Base-by-base conservation (phyloP, 352 stramenopile genomes). In the Phytophthora hybrid region DNA sequence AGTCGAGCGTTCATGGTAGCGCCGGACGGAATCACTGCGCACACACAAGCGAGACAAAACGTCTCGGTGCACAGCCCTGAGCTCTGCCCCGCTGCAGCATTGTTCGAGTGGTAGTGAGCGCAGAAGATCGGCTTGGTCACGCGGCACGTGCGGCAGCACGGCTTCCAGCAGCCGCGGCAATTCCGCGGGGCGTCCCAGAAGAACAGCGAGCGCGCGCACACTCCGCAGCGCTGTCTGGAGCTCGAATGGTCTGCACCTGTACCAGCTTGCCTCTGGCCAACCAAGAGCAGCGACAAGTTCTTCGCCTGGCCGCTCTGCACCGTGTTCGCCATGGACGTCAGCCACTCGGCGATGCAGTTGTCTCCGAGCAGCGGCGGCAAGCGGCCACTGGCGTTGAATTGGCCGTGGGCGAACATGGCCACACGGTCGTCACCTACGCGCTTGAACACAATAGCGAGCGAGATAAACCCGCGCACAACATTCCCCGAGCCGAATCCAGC, bases 111-210 rank as follows among this genome's bases (percentile, higher is more conserved):
- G 29, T 80, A 84, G 31, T 94, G 82, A 7, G 84, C 86, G 44
- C 88, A 94, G 69, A 93, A 94, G 60, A 94, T 93, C 0, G 88
- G 88, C 59, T 89, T 85, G 14, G 76, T 89, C 23, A 93, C 83
- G 46, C 83, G 83, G 71, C 88, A 94, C 1, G 75, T 79, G 21
- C 88, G 80, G 59, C 88, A 94, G 18, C 80, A 90, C 13, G 83
- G 80, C 44, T 82, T 82, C 83, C 83, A 93, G 78, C 88, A 94
- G 55, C 81, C 81, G 1, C 88, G 77, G 51, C 88, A 94, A 49
- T 76, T 83, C 29, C 81, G 80, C 14, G 84, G 83, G 1, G 72
- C 63, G 54, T 89, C 78, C 88, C 88, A 94, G 63, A 94, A 86
- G 69, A 88, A 93, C 56, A 92, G 76, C 11, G 69, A 59, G 13